phyloP scores from a whole-genome alignment of 2,329 filamentous ascomycete genomes.

The Falciphora oryzae region DNA sequence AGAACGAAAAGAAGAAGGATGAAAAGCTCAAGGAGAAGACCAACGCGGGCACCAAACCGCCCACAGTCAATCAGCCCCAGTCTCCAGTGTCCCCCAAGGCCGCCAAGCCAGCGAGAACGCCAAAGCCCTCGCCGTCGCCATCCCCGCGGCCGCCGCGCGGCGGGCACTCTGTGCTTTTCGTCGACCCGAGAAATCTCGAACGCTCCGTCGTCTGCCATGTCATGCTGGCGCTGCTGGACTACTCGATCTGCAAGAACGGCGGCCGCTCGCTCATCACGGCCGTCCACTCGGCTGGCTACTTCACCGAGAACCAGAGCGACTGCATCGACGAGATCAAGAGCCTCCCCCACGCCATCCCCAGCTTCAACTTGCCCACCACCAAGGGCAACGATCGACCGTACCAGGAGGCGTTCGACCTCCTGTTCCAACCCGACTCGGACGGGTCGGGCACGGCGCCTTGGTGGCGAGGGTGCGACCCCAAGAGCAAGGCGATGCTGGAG shows the following conservation, averaged over 20 bases:
- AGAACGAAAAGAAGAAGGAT: background rate
- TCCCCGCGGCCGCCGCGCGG: background rate
- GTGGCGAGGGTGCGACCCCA: background rate
- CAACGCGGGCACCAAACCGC: background rate
- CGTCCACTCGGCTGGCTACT: conserved; percentile 6
- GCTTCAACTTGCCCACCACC: background rate
- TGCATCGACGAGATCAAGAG: conserved; percentile 2
- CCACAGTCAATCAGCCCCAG: too few relatives aligned
- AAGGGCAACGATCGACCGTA: background rate
- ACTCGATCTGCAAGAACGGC: background rate
- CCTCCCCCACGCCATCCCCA: background rate
- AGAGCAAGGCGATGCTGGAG: background rate
- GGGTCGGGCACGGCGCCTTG: background rate
- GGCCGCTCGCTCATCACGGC: background rate
- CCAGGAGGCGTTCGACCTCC: background rate
- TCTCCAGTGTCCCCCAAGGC: background rate
- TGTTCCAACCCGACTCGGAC: background rate
- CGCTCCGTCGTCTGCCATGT: conserved; percentile 1
- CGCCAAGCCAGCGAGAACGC: background rate
- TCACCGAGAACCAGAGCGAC: background rate
- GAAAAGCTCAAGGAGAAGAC: background rate
- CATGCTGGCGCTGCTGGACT: background rate
- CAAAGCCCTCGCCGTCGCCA: background rate
- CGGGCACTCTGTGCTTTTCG: background rate
- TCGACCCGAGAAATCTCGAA: conserved; percentile 1